These are phyloP conservation scores for Phytophthora cajani DNA, from an alignment of 352 stramenopile genomes.

Conservation along the genomic window DNA sequence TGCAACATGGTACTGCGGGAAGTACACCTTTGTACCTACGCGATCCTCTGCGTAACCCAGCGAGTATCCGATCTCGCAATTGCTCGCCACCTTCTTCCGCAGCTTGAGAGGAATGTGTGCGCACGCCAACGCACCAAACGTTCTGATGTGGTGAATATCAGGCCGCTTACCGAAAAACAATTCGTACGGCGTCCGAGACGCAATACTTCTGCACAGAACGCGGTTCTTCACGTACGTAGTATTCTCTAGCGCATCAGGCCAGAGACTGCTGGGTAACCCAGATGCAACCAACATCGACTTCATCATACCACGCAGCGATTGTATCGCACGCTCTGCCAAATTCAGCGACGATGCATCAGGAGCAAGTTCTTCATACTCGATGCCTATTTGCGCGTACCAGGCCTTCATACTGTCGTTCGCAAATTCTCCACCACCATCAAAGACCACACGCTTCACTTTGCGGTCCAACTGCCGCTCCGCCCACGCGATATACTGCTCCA, in stretches of 20 bases:
- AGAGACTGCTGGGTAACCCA: background rate
- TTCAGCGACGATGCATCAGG: background rate
- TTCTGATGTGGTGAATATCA: background rate
- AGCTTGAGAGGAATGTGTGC: too few species aligned
- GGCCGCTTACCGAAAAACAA: background rate
- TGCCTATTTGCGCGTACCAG: background rate
- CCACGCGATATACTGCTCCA: background rate
- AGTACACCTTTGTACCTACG: too few species aligned
- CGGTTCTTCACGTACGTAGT: background rate
- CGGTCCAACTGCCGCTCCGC: background rate
- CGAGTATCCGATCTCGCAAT: too few species aligned
- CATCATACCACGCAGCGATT: background rate
- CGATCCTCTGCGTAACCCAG: too few species aligned
- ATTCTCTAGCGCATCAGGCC: background rate
- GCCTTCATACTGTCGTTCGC: background rate
- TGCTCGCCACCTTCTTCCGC: too few species aligned
- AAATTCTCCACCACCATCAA: background rate
- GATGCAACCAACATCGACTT: background rate
- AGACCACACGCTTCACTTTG: background rate
- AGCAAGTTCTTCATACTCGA: background rate
- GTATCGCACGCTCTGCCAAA: background rate
- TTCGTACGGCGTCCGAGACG: background rate
- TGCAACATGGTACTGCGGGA: too few species aligned
- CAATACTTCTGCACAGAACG: background rate
- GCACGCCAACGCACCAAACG: too few species aligned